Conservation (phyloP, 495 filamentous ascomycete genomes). For the Pseudomonodictys pantanalensis region DNA sequence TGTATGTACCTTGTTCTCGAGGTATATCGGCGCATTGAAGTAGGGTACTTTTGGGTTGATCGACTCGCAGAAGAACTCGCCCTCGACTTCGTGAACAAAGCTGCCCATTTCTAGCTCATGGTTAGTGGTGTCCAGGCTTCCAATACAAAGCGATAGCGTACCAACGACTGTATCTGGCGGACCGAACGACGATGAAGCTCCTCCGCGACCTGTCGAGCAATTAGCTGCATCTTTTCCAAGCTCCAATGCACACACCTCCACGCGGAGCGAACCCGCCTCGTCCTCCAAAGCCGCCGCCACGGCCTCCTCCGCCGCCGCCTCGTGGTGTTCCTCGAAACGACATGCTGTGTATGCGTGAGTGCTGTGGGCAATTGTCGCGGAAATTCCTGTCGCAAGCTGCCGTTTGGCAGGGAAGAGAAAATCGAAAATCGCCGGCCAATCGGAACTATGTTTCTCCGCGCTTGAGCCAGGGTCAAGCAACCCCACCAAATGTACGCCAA, state of each 20-base stretch:
- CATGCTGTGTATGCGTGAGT: slow-evolving; percentile 27
- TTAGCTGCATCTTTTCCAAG: slow-evolving; percentile 20
- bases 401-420: slow-evolving; percentile 7
- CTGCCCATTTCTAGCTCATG: slow-evolving; percentile 72
- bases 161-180: slow-evolving; percentile 66
- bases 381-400: not conserved
- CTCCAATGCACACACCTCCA: slow-evolving; percentile 31
- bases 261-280: slow-evolving; percentile 37
- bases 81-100: slow-evolving; percentile 91
- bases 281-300: slow-evolving; percentile 31
- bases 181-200: slow-evolving; percentile 49
- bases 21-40: slow-evolving; percentile 98
- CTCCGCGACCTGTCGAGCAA: slow-evolving; percentile 46
- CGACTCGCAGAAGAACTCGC: slow-evolving; percentile 92
- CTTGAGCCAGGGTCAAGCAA: not conserved
- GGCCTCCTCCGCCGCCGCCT: slow-evolving; percentile 39
- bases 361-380: slow-evolving; percentile 10
- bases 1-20: slow-evolving; percentile 82
- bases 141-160: slow-evolving; percentile 36
- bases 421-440: slow-evolving; percentile 16
- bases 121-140: slow-evolving; percentile 10
- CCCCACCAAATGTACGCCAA: slow-evolving; percentile 6
- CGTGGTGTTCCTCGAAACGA: slow-evolving; percentile 40
- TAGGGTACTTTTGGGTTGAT: slow-evolving; percentile 94
- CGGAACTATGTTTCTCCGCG: slow-evolving; percentile 4